These are phyloP conservation scores for Piloderma croceum DNA, from an alignment of 768 basidiomycete species.

Conservation along the genomic window DNA sequence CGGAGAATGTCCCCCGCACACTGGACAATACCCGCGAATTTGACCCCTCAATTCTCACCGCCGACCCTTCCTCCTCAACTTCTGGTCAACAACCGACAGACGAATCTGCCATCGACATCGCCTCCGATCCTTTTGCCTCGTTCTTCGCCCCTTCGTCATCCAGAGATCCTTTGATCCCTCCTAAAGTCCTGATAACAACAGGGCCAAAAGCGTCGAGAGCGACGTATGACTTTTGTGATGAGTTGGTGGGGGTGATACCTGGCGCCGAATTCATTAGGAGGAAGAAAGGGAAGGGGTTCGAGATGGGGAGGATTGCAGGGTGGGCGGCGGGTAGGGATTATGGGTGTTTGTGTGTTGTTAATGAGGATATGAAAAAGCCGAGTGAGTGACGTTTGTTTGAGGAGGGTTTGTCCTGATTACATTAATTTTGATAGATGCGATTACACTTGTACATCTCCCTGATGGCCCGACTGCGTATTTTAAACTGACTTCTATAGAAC, in stretches of 20 bases:
- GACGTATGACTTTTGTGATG: slow-evolving; percentile 92
- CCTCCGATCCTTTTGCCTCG: slow-evolving; percentile 69
- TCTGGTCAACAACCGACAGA: slow-evolving; percentile 38
- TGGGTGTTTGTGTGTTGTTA: slow-evolving; percentile 85
- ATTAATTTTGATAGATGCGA: slow-evolving; percentile 57
- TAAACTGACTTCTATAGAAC: slow-evolving; percentile 82
- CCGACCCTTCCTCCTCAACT: slow-evolving; percentile 41
- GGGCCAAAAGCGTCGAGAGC: slow-evolving; percentile 81
- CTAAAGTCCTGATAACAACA: slow-evolving; percentile 88
- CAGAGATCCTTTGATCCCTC: slow-evolving; percentile 65
- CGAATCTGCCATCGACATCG: slow-evolving; percentile 64
- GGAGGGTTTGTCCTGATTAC: slow-evolving; percentile 5
- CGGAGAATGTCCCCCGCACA: slow-evolving; percentile 83
- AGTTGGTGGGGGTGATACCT: slow-evolving; percentile 82
- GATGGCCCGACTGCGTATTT: slow-evolving; percentile 94
- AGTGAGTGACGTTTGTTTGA: slow-evolving; percentile 49
- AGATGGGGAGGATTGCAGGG: slow-evolving; percentile 83
- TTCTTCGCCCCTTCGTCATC: slow-evolving; percentile 70
- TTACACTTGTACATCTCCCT: slow-evolving; percentile 88
- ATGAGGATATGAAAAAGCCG: slow-evolving; percentile 91
- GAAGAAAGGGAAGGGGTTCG: slow-evolving; percentile 86
- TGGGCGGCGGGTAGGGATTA: slow-evolving; percentile 92
- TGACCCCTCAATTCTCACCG: slow-evolving; percentile 57
- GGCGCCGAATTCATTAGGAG: slow-evolving; percentile 85
- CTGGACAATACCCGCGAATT: slow-evolving; percentile 91